A percentile compares a stretch with the other conserved stretches of the same genome.
These are phyloP conservation scores for Nigrospora oryzae DNA, from an alignment of 2,329 filamentous ascomycete genomes.

Conservation along the genomic window DNA sequence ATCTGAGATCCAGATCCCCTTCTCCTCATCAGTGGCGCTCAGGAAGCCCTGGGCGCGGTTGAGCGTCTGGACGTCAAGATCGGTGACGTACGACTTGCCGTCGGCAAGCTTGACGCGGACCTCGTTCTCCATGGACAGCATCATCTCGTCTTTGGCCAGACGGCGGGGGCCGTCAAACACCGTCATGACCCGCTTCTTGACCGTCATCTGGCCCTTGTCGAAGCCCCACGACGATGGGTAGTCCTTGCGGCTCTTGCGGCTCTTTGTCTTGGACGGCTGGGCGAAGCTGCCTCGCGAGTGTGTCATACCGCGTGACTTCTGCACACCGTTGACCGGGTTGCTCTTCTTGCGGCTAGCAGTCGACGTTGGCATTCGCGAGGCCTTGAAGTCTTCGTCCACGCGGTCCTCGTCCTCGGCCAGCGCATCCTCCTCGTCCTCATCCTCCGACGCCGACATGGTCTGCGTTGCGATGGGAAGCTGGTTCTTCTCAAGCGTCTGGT, in stretches of 20 bases:
- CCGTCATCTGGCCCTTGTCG: constrained; percentile 86
- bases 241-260: constrained; percentile 85
- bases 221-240: constrained; percentile 94
- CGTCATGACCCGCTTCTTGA: constrained; percentile 93
- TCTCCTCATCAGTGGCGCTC: constrained; percentile 74
- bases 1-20: constrained; percentile 73
- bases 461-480: constrained; percentile 40
- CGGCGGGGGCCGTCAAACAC: constrained; percentile 84
- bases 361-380: constrained; percentile 36
- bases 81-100: constrained; percentile 76
- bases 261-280: constrained; percentile 44
- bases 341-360: constrained; percentile 47
- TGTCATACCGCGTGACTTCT: constrained; percentile 66
- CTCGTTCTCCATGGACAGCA: constrained; percentile 92
- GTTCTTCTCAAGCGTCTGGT: constrained; percentile 57
- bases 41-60: constrained; percentile 81
- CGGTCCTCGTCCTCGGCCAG: constrained; percentile 51
- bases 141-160: constrained; percentile 97
- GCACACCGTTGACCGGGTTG: constrained; percentile 47
- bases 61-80: constrained; percentile 85
- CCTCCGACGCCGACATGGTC: constrained; percentile 20
- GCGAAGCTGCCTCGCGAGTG: constrained; percentile 68
- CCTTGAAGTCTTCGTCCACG: constrained; percentile 47
- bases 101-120: constrained; percentile 76
- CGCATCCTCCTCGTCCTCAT: constrained; percentile 50